Evolutionary conservation across 2,329 filamentous ascomycete species (phyloP), one percentile per base, ranked within the genome.

Genomic region (Rutstroemia sydowiana): DNA sequence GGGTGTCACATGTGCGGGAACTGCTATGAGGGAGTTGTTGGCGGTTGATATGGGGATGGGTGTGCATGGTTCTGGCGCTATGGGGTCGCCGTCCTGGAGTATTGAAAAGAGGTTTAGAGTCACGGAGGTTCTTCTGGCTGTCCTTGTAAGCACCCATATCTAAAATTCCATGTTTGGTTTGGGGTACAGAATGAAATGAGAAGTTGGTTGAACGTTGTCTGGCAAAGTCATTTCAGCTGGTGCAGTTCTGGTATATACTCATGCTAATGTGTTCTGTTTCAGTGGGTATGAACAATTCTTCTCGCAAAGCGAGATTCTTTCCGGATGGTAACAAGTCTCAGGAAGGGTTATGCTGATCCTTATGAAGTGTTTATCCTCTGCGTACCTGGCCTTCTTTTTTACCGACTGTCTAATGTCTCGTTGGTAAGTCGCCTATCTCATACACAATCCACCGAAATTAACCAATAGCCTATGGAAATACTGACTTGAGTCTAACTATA

Each of bases 401-500:
- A 87, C 85, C 52, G 87, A 91, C 70, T 88, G 86, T 68, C 78
- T 91, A 62, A 90, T 91, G 86, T 89, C 85, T 56, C 75, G 87
- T 70, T 91, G 87, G 85, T 87, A 65, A 41, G 75, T 69, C 36
- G 18, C 16, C 11, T 30, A 41, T n/a, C 16, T 18, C 20, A 13
- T 39, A 10, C 32, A n/a, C n/a, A n/a, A n/a, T n/a, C n/a, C 16
- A 21, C n/a, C 14, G 11, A 40, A 16, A 7, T 20, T 30, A 14
- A 46, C 28, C 26, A 31, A 11, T 8, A 11, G 20, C 16, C 16
- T 20, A 36, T 21, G 28, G 9, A 47, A 32, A 30, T 30, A 49
- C 18, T 9, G 45, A 30, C n/a, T 11, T 44, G 8, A 39, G 52
- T 26, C 32, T 42, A 52, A 48, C 26, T 23, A 20, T 10, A 7